A percentile compares a stretch with the other conserved stretches of the same genome.
These are phyloP conservation scores for Ustilago hordei DNA, from an alignment of 1,284 basidiomycete genomes.

Conservation along the genomic window DNA sequence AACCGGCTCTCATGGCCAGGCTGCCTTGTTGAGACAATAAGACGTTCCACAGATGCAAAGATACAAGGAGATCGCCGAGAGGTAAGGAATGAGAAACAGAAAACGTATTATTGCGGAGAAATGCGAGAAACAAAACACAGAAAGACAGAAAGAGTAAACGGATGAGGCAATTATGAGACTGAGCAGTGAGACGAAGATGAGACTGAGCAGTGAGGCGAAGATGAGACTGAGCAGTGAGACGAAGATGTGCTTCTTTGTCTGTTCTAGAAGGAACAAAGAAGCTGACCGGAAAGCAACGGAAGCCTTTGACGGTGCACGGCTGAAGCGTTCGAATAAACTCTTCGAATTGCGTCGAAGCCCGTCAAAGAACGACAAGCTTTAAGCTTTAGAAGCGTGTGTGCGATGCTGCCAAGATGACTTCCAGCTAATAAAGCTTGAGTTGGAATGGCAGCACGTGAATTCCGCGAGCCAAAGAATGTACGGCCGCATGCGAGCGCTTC, in stretches of 20 bases:
- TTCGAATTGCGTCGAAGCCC: background rate
- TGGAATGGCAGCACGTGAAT: background rate
- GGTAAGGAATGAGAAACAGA: background rate
- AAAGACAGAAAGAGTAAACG: background rate
- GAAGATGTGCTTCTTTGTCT: background rate
- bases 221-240: too few species aligned
- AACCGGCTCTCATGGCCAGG: too few species aligned
- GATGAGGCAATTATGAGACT: too few species aligned
- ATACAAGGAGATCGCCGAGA: background rate
- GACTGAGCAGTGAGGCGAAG: too few species aligned
- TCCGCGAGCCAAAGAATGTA: background rate
- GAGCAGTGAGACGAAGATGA: too few species aligned
- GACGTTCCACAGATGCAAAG: too few species aligned
- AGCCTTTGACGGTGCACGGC: too few species aligned
- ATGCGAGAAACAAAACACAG: slow-evolving; percentile 2
- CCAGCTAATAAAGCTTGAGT: background rate
- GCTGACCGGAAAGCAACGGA: too few species aligned
- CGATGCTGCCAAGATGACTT: background rate
- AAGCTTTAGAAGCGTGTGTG: background rate
- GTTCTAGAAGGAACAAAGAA: background rate
- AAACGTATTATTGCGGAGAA: slow-evolving; percentile 6
- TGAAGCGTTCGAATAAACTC: too few species aligned
- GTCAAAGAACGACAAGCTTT: background rate
- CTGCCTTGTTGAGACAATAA: too few species aligned
- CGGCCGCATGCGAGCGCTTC: slow-evolving; percentile 24